phyloP scores from a whole-genome alignment of 139 green algal genomes.

The Chlamydomonas incerta region DNA sequence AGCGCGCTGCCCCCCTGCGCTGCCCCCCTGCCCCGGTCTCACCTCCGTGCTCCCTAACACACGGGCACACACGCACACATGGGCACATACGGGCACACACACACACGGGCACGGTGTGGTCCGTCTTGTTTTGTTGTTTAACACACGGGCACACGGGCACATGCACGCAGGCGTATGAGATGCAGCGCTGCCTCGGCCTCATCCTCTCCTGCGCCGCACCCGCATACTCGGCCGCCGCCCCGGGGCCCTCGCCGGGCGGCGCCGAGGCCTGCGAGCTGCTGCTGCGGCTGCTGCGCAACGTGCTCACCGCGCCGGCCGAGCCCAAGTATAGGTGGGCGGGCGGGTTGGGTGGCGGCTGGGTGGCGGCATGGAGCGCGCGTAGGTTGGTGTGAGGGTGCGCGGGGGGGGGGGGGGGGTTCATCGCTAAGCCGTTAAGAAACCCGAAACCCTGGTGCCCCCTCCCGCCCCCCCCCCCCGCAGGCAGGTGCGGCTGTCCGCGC shows the following conservation, averaged over 20 bases:
- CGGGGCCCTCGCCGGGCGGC: background rate
- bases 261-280: constrained; percentile 15
- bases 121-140: too few relatives aligned
- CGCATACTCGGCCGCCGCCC: background rate
- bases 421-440: too few relatives aligned
- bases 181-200: constrained; percentile 22
- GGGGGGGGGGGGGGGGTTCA: too few relatives aligned
- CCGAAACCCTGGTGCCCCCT: too few relatives aligned
- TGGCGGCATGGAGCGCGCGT: too few relatives aligned
- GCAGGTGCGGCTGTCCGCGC: constrained; percentile 43
- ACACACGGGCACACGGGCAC: too few relatives aligned
- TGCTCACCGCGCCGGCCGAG: constrained; percentile 35
- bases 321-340: constrained; percentile 38
- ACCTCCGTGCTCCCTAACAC: too few relatives aligned
- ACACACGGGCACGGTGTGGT: too few relatives aligned
- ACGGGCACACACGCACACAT: background rate
- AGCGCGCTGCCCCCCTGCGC: too few relatives aligned
- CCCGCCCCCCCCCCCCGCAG: background rate
- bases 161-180: background rate
- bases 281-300: constrained; percentile 42
- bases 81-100: too few relatives aligned
- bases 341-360: background rate
- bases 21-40: background rate
- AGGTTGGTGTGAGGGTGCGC: background rate
- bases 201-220: background rate